A percentile compares a stretch with the other conserved stretches of the same genome.
phyloP scores from a whole-genome alignment of 495 filamentous ascomycete species.

The Aspergillus nanangensis region DNA sequence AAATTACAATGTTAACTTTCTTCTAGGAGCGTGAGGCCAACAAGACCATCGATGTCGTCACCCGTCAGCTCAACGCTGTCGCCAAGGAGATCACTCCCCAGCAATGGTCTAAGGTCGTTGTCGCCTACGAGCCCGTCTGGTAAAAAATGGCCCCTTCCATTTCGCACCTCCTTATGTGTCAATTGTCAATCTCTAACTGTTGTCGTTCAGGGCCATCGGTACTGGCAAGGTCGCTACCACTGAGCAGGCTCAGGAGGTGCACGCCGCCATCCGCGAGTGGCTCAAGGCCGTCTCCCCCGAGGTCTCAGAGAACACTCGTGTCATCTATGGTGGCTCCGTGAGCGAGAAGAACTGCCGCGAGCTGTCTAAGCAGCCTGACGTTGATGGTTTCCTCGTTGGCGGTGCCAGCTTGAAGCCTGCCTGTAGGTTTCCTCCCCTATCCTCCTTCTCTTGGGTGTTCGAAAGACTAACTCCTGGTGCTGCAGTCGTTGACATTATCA shows the following conservation, averaged over 20 bases:
- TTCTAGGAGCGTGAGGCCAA: slow-evolving; percentile 72
- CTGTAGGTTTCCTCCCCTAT: slow-evolving; percentile 55
- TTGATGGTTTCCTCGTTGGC: slow-evolving; percentile 97
- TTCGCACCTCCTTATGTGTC: neutral
- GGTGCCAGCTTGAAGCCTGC: slow-evolving; percentile 98
- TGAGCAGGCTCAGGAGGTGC: slow-evolving; percentile 91
- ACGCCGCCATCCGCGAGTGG: slow-evolving; percentile 89
- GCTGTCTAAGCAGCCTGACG: slow-evolving; percentile 83
- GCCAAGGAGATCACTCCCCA: slow-evolving; percentile 55
- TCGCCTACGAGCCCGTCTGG: slow-evolving; percentile 99
- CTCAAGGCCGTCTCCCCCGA: slow-evolving; percentile 67
- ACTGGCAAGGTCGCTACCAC: slow-evolving; percentile 96
- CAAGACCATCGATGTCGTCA: slow-evolving; percentile 89
- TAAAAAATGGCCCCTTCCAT: slow-evolving; percentile 22
- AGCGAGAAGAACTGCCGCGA: slow-evolving; percentile 98
- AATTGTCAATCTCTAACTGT: slow-evolving; percentile 10
- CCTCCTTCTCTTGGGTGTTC: neutral
- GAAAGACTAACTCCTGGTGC: neutral
- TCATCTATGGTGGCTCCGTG: slow-evolving; percentile 95
- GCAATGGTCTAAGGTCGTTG: slow-evolving; percentile 90
- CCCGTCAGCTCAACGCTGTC: slow-evolving; percentile 67
- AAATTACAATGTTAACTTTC: neutral
- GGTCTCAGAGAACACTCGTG: slow-evolving; percentile 72
- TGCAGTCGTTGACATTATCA: slow-evolving; percentile 64
- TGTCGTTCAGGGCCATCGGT: slow-evolving; percentile 69